Evolutionary conservation across 305 asterid species (phyloP), one percentile per base, ranked within the genome.

Genomic region (Fraxinus albicans): DNA sequence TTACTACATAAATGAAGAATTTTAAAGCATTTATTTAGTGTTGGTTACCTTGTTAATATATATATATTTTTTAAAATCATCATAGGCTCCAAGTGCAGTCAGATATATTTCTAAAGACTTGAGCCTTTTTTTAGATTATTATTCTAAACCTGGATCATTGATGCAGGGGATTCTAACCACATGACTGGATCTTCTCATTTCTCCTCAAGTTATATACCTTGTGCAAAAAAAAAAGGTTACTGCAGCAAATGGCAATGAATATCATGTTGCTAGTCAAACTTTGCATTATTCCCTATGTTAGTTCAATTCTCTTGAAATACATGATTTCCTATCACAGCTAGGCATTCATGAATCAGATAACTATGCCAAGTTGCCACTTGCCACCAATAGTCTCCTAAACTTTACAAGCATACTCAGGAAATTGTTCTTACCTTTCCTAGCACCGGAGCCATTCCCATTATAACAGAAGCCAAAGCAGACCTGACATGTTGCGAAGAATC

Each of bases 401-500:
- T 77, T n/a, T 79, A 17, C 53, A 38, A 9, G 55, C 36, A 17
- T 21, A 50, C 65, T 17, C 44, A 33, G 76, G 74, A 27, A 76
- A n/a, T 29, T 6, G 19, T 34, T 70, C 77, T 83, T 79, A 95
- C 98, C 97, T 95, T 95, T 47, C 97, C 98, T 81, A 95, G 84
- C 81, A 95, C 94, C 1, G 98, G 98, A 89, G 98, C 98, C 98
- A 95, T 95, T 83, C 98, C 98, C 98, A 94, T 94, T 78, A 94
- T 94, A 63, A 92, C 97, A 13, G 98, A 95, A 76, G 98, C 98
- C 92, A 95, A 88, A 88, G 98, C 96, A 72, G 98, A 94, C 83
- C 98, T 88, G 72, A 95, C 98, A 83, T 95, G 98, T 88, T 95
- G 98, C n/a, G 98, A 93, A 82, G 98, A 93, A 91, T 95, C 98